phyloP scores from a whole-genome alignment of 306 rosid genomes.

The Acacia melanoxylon region DNA sequence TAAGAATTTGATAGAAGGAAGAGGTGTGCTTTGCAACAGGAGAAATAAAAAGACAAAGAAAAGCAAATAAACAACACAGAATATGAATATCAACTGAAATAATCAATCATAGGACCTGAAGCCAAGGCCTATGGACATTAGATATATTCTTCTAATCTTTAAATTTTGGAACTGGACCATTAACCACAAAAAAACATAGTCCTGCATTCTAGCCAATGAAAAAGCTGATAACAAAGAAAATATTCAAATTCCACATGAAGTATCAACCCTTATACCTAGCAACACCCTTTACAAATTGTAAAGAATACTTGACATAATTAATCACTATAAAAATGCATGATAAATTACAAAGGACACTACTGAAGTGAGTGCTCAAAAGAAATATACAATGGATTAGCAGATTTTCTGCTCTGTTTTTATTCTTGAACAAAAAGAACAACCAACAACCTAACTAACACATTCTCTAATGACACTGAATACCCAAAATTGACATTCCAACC shows the following conservation, averaged over 20 bases:
- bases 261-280: not conserved
- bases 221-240: not conserved
- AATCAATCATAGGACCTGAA: not conserved
- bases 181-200: not conserved
- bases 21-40: not conserved
- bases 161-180: not conserved
- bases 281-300: too few species aligned
- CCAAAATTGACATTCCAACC: not conserved
- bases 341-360: not conserved
- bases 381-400: not conserved
- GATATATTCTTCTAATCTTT: not conserved
- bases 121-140: not conserved
- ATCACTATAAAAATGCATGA: not conserved
- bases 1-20: not conserved
- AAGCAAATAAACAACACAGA: not conserved
- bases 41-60: not conserved
- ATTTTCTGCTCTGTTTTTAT: not conserved
- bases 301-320: not conserved
- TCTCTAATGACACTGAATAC: not conserved
- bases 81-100: not conserved
- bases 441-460: not conserved
- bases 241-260: not conserved
- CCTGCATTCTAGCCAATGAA: not conserved
- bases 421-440: not conserved
- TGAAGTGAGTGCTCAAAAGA: not conserved